Percentiles rank a stretch among this genome's conserved stretches.
Conservation (phyloP, 2,329 filamentous ascomycete genomes). For the Colletotrichum sp. region DNA sequence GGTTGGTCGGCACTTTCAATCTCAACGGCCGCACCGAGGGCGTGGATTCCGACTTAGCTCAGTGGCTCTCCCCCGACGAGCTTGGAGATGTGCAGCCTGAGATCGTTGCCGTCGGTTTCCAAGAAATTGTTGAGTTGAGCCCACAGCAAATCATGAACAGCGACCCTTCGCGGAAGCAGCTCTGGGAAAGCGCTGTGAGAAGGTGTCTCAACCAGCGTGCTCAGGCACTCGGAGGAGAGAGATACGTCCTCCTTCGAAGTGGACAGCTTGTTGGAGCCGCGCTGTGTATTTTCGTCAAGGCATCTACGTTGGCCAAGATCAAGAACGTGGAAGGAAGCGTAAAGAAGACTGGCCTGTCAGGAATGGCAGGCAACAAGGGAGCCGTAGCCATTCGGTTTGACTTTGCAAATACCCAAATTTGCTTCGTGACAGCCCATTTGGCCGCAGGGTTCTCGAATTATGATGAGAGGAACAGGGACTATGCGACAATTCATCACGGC, state of each 20-base stretch:
- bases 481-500: constrained; percentile 85
- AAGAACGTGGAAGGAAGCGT: constrained; percentile 97
- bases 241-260: constrained; percentile 88
- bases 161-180: constrained; percentile 81
- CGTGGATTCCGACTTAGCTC: constrained; percentile 77
- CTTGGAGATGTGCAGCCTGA: constrained; percentile 72
- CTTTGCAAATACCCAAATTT: constrained; percentile 89
- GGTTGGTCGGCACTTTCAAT: constrained; percentile 86
- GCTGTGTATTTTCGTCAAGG: constrained; percentile 87
- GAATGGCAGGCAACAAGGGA: constrained; percentile 97
- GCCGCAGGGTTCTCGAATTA: constrained; percentile 97
- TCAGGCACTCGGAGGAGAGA: constrained; percentile 67
- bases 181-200: constrained; percentile 87
- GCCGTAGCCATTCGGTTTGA: constrained; percentile 96
- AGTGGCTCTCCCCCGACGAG: constrained; percentile 79
- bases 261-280: constrained; percentile 95
- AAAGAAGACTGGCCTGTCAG: constrained; percentile 94
- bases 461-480: constrained; percentile 94
- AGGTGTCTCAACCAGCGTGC: constrained; percentile 77
- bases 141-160: constrained; percentile 99
- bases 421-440: constrained; percentile 95
- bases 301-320: constrained; percentile 77
- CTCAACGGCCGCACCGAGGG: constrained; percentile 87
- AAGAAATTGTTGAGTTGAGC: constrained; percentile 97
- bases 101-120: constrained; percentile 90